phyloP scores from a whole-genome alignment of 2,329 filamentous ascomycete genomes.

The Dactylonectria estremocensis region DNA sequence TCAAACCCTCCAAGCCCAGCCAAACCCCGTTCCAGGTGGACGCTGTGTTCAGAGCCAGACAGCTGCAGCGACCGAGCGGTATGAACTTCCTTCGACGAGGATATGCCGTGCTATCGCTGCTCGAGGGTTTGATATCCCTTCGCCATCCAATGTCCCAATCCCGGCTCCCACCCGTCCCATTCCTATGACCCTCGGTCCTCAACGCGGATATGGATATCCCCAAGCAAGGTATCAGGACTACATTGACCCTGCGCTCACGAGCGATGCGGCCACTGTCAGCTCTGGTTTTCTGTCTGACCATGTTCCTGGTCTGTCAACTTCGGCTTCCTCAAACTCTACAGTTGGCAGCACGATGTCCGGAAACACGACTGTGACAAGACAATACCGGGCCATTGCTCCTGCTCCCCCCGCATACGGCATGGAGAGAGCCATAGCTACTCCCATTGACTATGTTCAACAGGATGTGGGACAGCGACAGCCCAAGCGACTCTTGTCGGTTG shows the following conservation, averaged over 20 bases:
- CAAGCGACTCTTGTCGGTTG: conserved; percentile 7
- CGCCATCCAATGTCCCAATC: not conserved
- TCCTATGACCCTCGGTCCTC: not conserved
- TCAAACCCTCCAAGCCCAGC: not conserved
- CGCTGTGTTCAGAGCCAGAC: not conserved
- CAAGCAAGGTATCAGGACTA: not conserved
- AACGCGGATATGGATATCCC: not conserved
- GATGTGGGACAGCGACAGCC: not conserved
- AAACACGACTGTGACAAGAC: not conserved
- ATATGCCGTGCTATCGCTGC: not conserved
- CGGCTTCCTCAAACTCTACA: conserved; percentile 12
- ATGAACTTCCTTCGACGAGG: not conserved
- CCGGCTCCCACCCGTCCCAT: not conserved
- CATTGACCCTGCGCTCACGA: conserved; percentile 13
- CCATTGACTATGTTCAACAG: not conserved
- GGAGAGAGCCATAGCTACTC: not conserved
- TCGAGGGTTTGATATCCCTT: not conserved
- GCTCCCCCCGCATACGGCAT: not conserved
- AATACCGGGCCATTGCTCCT: conserved; percentile 10
- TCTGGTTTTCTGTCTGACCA: not conserved
- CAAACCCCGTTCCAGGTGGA: not conserved
- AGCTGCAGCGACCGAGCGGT: not conserved
- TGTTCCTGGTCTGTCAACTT: conserved; percentile 5
- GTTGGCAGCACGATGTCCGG: conserved; percentile 4
- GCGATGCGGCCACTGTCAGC: not conserved